Percentiles rank a stretch among this genome's conserved stretches.
phyloP scores from a whole-genome alignment of 2,329 filamentous ascomycete genomes.

The Endothia cerciana region DNA sequence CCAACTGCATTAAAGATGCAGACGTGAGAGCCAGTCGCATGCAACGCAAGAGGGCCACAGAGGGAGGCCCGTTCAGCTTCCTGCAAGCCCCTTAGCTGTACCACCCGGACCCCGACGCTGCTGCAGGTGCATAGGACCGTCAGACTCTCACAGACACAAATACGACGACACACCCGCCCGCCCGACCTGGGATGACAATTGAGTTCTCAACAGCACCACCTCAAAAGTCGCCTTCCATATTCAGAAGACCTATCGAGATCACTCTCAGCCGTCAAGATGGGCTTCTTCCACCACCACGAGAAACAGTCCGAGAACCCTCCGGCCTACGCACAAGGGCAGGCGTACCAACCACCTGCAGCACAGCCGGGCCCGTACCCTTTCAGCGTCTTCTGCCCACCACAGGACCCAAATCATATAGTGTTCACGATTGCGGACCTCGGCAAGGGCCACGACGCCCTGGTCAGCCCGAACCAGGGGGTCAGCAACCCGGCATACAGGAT shows the following conservation, averaged over 20 bases:
- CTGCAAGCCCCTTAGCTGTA: neutral
- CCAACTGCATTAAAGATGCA: neutral
- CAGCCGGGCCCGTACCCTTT: conserved; percentile 4
- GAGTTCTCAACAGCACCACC: neutral
- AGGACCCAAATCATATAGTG: conserved; percentile 4
- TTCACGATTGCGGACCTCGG: conserved; percentile 13
- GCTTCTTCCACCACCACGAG: conserved; percentile 13
- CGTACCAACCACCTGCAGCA: neutral
- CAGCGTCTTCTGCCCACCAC: conserved; percentile 1
- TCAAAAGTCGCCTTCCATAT: neutral
- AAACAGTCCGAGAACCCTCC: conserved; percentile 5
- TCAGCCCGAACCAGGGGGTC: conserved; percentile 4
- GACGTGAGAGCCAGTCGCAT: neutral
- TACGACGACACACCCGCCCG: neutral
- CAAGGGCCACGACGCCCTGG: conserved; percentile 13
- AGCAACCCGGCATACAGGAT: conserved; percentile 7
- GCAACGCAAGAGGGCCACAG: neutral
- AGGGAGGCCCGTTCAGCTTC: neutral
- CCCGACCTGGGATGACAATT: neutral
- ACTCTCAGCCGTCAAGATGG: neutral
- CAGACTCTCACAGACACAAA: neutral
- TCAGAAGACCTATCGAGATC: neutral
- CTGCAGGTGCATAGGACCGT: neutral
- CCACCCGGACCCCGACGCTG: neutral
- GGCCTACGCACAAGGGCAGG: neutral